These are phyloP conservation scores for Helenozyma baotianmanensis DNA, from an alignment of 805 yeast species.

Conservation along the genomic window DNA sequence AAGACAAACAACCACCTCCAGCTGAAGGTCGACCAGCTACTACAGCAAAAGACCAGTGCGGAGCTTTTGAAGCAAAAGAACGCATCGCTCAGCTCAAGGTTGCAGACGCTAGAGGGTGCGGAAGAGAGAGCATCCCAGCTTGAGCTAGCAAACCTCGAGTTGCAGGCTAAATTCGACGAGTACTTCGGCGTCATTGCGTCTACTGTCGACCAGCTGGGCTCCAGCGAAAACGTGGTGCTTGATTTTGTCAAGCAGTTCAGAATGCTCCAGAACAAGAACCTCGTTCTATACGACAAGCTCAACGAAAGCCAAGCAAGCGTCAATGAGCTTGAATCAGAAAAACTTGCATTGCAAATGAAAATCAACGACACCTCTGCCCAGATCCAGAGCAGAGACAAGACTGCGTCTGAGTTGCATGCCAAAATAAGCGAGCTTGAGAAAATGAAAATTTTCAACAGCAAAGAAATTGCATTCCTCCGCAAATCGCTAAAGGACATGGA, in stretches of 20 bases:
- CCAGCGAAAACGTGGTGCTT: conserved; percentile 9
- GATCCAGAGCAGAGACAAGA: conserved; percentile 11
- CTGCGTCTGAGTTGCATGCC: too few relatives aligned
- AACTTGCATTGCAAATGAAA: conserved; percentile 2
- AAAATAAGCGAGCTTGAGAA: conserved; percentile 40
- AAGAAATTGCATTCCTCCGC: conserved; percentile 56
- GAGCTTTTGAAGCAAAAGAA: conserved; percentile 59
- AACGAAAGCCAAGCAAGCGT: conserved; percentile 18
- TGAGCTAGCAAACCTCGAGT: conserved; percentile 45
- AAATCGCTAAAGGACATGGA: conserved; percentile 52
- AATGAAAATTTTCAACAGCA: conserved; percentile 47
- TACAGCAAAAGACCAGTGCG: conserved; percentile 44
- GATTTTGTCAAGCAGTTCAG: conserved; percentile 34
- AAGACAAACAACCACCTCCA: conserved; percentile 53
- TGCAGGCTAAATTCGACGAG: conserved; percentile 44
- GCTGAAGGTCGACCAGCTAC: conserved; percentile 45
- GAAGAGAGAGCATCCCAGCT: conserved; percentile 44
- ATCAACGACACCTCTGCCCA: conserved; percentile 10
- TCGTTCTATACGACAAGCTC: conserved; percentile 35
- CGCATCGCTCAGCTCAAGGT: conserved; percentile 32
- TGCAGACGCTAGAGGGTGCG: conserved; percentile 34
- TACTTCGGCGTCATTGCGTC: conserved; percentile 41
- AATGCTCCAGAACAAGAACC: conserved; percentile 24
- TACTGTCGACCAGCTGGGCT: conserved; percentile 18
- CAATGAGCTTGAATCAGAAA: conserved; percentile 11